Evolutionary conservation across 371 early-diverging fungal genomes (phyloP), one percentile per base, ranked within the genome.

Genomic region (Cokeromyces recurvatus): DNA sequence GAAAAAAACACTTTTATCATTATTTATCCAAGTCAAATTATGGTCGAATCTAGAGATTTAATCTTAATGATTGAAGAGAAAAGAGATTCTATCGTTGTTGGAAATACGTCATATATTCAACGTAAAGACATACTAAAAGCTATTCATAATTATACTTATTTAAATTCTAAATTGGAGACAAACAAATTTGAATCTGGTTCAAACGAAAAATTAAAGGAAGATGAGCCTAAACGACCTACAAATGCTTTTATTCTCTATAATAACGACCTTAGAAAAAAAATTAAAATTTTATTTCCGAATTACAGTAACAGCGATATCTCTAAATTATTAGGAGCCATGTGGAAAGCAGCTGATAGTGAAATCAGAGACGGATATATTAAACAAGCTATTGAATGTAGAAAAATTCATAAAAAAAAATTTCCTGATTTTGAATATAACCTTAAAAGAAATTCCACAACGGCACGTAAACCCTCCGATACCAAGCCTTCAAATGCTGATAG

Each of bases 121-220:
- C 34, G 39, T 9, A 16, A 53, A n/a, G 46, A 53, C 6, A 42
- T 53, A 11, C 25, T 53, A 7, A 8, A 12, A n/a, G 53, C 47
- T 2, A 27, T 50, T 14, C 43, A 43, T 7, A 15, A 89, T 89
- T 56, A 91, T 85, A 10, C 90, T 89, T 46, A 80, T 81, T n/a
- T 91, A 81, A 14, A 90, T 80, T 12, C 86, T 82, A 23, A 72
- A 59, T 36, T 81, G 65, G 22, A 89, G 74, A n/a, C 90, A 25
- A 15, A 7, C 22, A 14, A 19, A n/a, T 17, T 6, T 2, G 29
- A 27, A 25, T 35, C 17, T 1, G 14, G 11, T 17, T 11, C 17
- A 11, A 32, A 1, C 42, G 23, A 17, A 14, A 9, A 11, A 14
- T 25, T 4, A 1, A 16, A 32, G 14, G 2, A 3, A 8, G 11